A percentile compares a stretch with the other conserved stretches of the same genome.
Conservation (phyloP, 345 rosid species). For the Ceriops decandra region DNA sequence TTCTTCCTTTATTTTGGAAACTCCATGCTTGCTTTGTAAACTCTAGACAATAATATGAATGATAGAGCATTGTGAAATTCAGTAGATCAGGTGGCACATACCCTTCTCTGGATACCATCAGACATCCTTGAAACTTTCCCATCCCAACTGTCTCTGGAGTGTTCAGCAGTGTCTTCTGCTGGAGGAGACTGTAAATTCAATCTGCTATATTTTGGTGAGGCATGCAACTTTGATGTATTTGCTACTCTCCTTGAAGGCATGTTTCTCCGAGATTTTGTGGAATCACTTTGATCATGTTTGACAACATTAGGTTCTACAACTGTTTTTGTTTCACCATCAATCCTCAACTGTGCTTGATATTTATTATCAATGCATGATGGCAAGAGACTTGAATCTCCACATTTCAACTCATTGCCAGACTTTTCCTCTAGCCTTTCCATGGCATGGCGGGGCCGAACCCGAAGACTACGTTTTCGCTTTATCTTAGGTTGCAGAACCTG, state of each 20-base stretch:
- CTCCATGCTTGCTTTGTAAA: background rate
- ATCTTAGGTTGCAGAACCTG: conserved; percentile 97
- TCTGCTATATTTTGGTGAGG: conserved; percentile 70
- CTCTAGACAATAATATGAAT: background rate
- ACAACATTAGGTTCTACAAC: conserved; percentile 39
- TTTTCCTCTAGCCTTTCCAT: conserved; percentile 65
- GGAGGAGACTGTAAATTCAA: conserved; percentile 44
- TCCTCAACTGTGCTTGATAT: conserved; percentile 59
- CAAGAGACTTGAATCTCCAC: conserved; percentile 45
- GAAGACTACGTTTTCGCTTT: conserved; percentile 92
- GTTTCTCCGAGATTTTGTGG: conserved; percentile 57
- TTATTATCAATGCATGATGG: conserved; percentile 58
- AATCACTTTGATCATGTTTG: conserved; percentile 68
- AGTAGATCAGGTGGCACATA: conserved; percentile 28
- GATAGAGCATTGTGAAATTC: background rate
- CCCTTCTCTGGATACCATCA: conserved; percentile 80
- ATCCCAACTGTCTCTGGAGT: conserved; percentile 63
- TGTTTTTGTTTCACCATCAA: conserved; percentile 39
- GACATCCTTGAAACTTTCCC: conserved; percentile 60
- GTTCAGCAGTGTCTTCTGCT: conserved; percentile 55
- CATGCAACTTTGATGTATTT: conserved; percentile 58
- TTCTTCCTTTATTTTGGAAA: too few species aligned
- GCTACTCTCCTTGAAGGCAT: conserved; percentile 61
- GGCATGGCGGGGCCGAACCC: conserved; percentile 80
- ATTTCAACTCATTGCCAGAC: conserved; percentile 50